Evolutionary conservation across 2,329 filamentous ascomycete genomes (phyloP).

Genomic region (Fusarium stilboides): DNA sequence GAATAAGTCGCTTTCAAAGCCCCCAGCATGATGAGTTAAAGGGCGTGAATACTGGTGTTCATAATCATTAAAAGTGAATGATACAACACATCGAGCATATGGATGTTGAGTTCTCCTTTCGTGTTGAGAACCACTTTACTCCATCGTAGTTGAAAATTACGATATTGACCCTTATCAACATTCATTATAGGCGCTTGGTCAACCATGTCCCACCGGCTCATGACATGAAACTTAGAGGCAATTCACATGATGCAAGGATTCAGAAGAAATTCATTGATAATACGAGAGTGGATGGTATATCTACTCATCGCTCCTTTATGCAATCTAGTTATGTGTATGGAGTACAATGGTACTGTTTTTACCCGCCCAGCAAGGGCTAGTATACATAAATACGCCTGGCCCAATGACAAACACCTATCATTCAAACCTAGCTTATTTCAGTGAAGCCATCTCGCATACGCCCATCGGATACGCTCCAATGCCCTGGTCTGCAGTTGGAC

Average conservation of each 20-base stretch:
- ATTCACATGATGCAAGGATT: neutral
- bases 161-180: neutral
- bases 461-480: constrained; percentile 89
- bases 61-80: neutral
- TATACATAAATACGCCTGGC: constrained; percentile 29
- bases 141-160: no score
- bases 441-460: constrained; percentile 80
- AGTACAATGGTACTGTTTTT: constrained; percentile 27
- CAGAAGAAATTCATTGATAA: neutral
- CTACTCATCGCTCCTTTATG: constrained; percentile 31
- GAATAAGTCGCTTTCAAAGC: neutral
- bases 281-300: constrained; percentile 5
- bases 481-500: constrained; percentile 84
- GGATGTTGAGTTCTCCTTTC: neutral
- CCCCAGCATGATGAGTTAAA: neutral
- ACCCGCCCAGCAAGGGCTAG: constrained; percentile 25
- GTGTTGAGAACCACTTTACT: no score
- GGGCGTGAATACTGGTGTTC: neutral
- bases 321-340: constrained; percentile 38
- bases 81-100: neutral
- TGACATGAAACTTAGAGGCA: neutral
- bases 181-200: neutral
- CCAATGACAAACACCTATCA: neutral
- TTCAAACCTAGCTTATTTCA: constrained; percentile 55
- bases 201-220: neutral